Conservation (phyloP, 306 rosid genomes). For the Cucurbita moschata region DNA sequence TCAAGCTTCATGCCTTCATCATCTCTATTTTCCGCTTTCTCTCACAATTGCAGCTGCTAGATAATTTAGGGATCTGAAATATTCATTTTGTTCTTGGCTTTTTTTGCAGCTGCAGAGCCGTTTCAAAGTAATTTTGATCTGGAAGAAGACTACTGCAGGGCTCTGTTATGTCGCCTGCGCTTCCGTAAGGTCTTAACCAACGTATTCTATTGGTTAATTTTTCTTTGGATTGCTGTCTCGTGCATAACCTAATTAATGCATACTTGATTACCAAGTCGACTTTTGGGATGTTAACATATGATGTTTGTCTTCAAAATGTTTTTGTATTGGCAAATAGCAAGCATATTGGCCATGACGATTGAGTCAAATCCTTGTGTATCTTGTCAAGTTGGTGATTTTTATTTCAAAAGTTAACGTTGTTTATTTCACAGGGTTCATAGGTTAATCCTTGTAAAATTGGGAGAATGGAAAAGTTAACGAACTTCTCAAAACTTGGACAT, state of each 20-base stretch:
- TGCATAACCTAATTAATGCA: neutral
- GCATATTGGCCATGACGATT: neutral
- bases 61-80: neutral
- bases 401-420: neutral
- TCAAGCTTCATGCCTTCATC: conserved; percentile 2
- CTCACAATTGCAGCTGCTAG: conserved; percentile 12
- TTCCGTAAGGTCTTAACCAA: conserved; percentile 98
- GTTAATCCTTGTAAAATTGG: neutral
- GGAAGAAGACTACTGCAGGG: conserved; percentile 96
- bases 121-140: conserved; percentile 56
- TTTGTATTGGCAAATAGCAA: neutral
- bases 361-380: neutral
- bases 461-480: neutral
- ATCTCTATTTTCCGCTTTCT: neutral
- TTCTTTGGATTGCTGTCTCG: neutral
- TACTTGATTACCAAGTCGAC: neutral
- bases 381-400: neutral
- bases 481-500: neutral
- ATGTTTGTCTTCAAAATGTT: neutral
- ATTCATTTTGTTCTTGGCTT: conserved; percentile 3
- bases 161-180: conserved; percentile 89
- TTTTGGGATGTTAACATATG: neutral
- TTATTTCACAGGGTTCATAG: neutral
- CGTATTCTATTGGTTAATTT: conserved; percentile 16
- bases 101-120: conserved; percentile 62